Percentiles rank a stretch among this genome's conserved stretches.
These are phyloP conservation scores for Penicillium polonicum DNA, from an alignment of 2,329 filamentous ascomycete species.

Conservation along the genomic window DNA sequence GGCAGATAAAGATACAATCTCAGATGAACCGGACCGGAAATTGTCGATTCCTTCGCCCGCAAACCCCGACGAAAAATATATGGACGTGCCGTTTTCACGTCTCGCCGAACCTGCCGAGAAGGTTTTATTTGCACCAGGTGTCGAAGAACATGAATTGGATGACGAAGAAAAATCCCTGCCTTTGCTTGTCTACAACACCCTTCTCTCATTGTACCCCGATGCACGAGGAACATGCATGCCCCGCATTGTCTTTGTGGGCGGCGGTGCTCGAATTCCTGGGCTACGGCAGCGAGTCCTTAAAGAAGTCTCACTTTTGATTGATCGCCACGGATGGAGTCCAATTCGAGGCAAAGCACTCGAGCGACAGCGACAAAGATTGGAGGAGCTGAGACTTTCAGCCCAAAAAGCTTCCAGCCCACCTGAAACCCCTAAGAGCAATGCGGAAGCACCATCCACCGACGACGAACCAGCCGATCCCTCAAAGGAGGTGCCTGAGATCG, in stretches of 20 bases:
- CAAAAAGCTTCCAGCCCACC: not conserved
- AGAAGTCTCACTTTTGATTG: conserved; percentile 68
- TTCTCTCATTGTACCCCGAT: conserved; percentile 76
- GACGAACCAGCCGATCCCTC: conserved; percentile 16
- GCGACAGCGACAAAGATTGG: conserved; percentile 47
- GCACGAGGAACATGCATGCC: conserved; percentile 83
- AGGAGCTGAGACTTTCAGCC: conserved; percentile 29
- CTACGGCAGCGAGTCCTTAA: conserved; percentile 73
- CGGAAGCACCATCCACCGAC: conserved; percentile 8
- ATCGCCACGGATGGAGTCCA: conserved; percentile 71
- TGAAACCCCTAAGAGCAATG: conserved; percentile 1
- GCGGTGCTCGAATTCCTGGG: conserved; percentile 74
- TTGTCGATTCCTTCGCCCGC: conserved; percentile 48
- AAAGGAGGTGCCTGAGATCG: conserved; percentile 45
- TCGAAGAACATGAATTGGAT: conserved; percentile 63
- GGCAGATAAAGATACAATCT: conserved; percentile 3
- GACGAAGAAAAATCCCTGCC: conserved; percentile 83
- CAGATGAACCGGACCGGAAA: conserved; percentile 32
- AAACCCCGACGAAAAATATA: conserved; percentile 44
- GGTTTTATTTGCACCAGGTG: conserved; percentile 65
- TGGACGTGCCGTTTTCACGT: conserved; percentile 65
- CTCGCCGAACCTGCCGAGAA: conserved; percentile 74
- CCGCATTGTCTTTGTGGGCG: conserved; percentile 82
- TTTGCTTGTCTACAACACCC: conserved; percentile 69
- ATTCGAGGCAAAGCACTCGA: conserved; percentile 68